These are phyloP conservation scores for Leishmania martiniquensis DNA, from an alignment of 208 protist species.

Conservation along the genomic window DNA sequence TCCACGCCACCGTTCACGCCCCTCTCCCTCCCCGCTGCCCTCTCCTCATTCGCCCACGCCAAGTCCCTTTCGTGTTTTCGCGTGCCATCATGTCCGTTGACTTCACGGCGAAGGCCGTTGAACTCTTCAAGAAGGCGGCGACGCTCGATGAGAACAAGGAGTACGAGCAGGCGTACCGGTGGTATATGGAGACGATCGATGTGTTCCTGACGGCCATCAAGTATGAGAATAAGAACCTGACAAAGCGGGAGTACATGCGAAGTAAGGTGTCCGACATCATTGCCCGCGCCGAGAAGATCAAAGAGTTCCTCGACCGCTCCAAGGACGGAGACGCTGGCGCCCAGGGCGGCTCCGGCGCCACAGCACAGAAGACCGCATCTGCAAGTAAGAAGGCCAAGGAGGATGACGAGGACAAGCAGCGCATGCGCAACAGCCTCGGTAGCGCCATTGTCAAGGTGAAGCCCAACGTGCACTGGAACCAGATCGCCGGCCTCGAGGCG, in stretches of 20 bases:
- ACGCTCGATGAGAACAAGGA: constrained; percentile 92
- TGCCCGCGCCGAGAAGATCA: constrained; percentile 96
- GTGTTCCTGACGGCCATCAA: constrained; percentile 96
- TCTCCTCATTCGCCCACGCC: not conserved
- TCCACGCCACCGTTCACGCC: not conserved
- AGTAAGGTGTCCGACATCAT: constrained; percentile 94
- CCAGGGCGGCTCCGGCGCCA: constrained; percentile 26
- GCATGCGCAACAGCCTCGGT: constrained; percentile 85
- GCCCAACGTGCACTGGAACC: constrained; percentile 89
- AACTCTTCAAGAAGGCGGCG: constrained; percentile 93
- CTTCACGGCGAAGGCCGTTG: constrained; percentile 94
- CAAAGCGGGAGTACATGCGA: constrained; percentile 93
- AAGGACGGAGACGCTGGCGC: constrained; percentile 56
- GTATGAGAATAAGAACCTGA: constrained; percentile 95
- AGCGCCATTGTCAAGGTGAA: constrained; percentile 78
- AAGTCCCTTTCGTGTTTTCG: not conserved
- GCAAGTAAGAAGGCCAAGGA: constrained; percentile 90
- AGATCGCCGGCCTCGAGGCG: constrained; percentile 90
- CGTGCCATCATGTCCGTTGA: constrained; percentile 77
- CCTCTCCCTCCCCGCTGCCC: not conserved
- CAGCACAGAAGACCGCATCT: constrained; percentile 64
- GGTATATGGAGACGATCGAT: constrained; percentile 95
- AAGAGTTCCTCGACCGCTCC: constrained; percentile 91
- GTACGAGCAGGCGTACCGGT: constrained; percentile 93
- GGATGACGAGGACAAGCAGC: constrained; percentile 93